A percentile compares a stretch with the other conserved stretches of the same genome.
These are phyloP conservation scores for Mycena sp. DNA, from an alignment of 1,284 basidiomycete species.

Conservation along the genomic window DNA sequence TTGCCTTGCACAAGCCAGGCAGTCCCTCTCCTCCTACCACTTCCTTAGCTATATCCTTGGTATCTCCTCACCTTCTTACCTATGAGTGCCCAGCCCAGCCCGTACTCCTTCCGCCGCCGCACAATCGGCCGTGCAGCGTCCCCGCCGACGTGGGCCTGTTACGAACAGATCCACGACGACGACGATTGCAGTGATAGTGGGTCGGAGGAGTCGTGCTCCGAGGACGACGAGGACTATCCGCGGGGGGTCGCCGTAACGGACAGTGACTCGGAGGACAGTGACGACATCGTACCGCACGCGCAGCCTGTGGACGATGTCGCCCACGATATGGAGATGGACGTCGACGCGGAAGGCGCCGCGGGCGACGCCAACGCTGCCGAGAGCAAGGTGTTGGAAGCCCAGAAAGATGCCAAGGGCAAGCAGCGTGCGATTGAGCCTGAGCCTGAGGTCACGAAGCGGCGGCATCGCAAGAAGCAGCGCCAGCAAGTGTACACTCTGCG, in stretches of 20 bases:
- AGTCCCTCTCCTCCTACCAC: background rate
- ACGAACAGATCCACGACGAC: constrained; percentile 82
- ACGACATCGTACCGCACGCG: constrained; percentile 26
- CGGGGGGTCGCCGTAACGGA: constrained; percentile 39
- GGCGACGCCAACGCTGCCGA: constrained; percentile 50
- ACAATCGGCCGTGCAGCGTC: constrained; percentile 80
- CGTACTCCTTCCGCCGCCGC: constrained; percentile 67
- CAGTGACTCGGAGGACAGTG: constrained; percentile 50
- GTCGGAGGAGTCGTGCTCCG: constrained; percentile 65
- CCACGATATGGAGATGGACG: constrained; percentile 68
- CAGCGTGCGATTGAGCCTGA: constrained; percentile 74
- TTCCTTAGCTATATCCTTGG: too few relatives aligned
- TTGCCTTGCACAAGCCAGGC: constrained; percentile 6
- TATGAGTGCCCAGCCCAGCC: constrained; percentile 4
- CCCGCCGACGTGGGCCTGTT: constrained; percentile 85
- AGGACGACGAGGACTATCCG: constrained; percentile 74
- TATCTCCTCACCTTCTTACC: too few relatives aligned
- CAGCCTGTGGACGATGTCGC: constrained; percentile 39
- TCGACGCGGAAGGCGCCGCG: constrained; percentile 63
- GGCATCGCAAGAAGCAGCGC: constrained; percentile 60
- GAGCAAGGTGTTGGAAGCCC: constrained; percentile 30
- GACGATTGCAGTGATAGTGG: constrained; percentile 47
- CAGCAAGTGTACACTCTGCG: constrained; percentile 68
- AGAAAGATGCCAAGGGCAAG: constrained; percentile 68
- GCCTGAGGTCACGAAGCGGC: constrained; percentile 45